Conservation (phyloP, 2,329 filamentous ascomycete genomes). For the Fusarium liriodendri region DNA sequence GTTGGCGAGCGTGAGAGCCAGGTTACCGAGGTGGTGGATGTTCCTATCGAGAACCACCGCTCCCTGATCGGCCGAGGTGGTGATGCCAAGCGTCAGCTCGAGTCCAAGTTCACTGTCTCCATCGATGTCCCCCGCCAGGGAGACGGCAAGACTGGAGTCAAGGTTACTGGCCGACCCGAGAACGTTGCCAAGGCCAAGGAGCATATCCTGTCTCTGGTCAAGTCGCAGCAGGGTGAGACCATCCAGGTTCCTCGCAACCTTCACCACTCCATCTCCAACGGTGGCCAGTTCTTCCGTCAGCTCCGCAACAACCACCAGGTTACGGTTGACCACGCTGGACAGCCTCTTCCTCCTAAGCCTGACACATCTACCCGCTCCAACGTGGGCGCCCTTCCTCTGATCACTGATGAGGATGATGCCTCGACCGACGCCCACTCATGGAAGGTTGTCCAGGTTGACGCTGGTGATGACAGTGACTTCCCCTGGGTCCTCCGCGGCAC, state of each 20-base stretch:
- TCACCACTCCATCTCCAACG: slow-evolving; percentile 88
- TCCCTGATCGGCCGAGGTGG: slow-evolving; percentile 92
- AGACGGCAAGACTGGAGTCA: slow-evolving; percentile 84
- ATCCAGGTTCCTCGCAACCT: slow-evolving; percentile 84
- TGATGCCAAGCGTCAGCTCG: slow-evolving; percentile 85
- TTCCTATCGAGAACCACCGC: slow-evolving; percentile 90
- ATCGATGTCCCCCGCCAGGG: slow-evolving; percentile 94
- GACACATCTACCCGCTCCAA: slow-evolving; percentile 66
- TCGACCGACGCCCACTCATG: slow-evolving; percentile 80
- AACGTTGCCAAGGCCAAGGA: slow-evolving; percentile 88
- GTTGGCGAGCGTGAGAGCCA: slow-evolving; percentile 88
- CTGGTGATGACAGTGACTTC: slow-evolving; percentile 76
- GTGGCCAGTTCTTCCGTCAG: slow-evolving; percentile 92
- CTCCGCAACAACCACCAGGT: slow-evolving; percentile 88
- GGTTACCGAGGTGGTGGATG: slow-evolving; percentile 80
- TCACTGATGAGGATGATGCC: slow-evolving; percentile 83
- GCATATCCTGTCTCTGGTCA: slow-evolving; percentile 82
- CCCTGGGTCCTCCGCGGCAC: slow-evolving; percentile 90
- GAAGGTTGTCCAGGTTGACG: slow-evolving; percentile 76
- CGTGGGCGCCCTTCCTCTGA: slow-evolving; percentile 80
- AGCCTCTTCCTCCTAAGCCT: slow-evolving; percentile 78
- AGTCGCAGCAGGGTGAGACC: slow-evolving; percentile 89
- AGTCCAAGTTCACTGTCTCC: slow-evolving; percentile 85
- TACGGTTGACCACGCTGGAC: slow-evolving; percentile 89
- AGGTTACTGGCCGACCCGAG: slow-evolving; percentile 81